Percentiles rank a stretch among this genome's conserved stretches.
These are phyloP conservation scores for Pichia eremophila DNA, from an alignment of 805 yeast genomes.

Conservation along the genomic window DNA sequence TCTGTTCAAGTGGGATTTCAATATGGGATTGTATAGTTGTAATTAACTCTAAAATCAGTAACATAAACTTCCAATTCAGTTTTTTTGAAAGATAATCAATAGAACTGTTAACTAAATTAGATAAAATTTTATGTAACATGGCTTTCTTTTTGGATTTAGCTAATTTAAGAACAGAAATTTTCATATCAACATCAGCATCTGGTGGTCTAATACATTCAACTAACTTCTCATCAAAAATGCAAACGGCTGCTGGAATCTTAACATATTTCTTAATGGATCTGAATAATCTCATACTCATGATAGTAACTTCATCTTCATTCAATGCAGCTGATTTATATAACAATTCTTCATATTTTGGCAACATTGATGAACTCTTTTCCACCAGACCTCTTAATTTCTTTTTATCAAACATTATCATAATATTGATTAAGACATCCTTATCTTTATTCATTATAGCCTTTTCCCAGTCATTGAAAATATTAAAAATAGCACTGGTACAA, in stretches of 20 bases:
- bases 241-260: slow-evolving; percentile 41
- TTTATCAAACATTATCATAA: slow-evolving; percentile 47
- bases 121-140: slow-evolving; percentile 31
- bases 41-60: slow-evolving; percentile 40
- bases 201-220: slow-evolving; percentile 50
- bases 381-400: slow-evolving; percentile 51
- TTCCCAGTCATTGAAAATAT: slow-evolving; percentile 33
- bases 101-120: slow-evolving; percentile 32
- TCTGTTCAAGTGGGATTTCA: slow-evolving; percentile 36
- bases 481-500: slow-evolving; percentile 42
- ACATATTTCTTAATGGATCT: slow-evolving; percentile 31
- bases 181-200: slow-evolving; percentile 42
- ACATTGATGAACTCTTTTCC: slow-evolving; percentile 45
- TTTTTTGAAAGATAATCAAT: slow-evolving; percentile 18
- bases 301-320: slow-evolving; percentile 47
- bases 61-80: slow-evolving; percentile 49
- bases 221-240: slow-evolving; percentile 38
- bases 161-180: slow-evolving; percentile 46
- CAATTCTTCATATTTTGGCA: slow-evolving; percentile 38
- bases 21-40: slow-evolving; percentile 43
- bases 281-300: slow-evolving; percentile 44
- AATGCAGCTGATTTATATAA: slow-evolving; percentile 46
- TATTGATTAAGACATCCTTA: slow-evolving; percentile 51
- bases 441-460: slow-evolving; percentile 40
- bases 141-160: slow-evolving; percentile 55